Conservation (phyloP, 148 eudicot genomes). For the Tetragonia tetragonoides region DNA sequence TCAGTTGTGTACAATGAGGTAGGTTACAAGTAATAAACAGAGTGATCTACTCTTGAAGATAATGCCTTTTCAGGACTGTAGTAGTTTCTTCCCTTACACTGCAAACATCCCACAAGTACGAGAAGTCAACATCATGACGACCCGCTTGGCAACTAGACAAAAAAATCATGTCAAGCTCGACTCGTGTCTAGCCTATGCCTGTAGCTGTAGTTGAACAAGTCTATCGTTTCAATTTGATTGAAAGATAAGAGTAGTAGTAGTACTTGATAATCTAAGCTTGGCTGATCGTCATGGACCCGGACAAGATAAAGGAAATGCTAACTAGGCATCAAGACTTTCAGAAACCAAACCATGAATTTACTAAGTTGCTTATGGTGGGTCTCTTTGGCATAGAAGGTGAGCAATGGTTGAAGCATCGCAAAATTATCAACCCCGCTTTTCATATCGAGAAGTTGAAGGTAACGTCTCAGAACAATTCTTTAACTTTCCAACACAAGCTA, state of each 20-base stretch:
- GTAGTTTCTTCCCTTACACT: slow-evolving; percentile 79
- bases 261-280: background rate
- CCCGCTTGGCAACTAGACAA: too few species aligned
- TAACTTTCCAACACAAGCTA: too few species aligned
- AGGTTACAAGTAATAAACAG: too few species aligned
- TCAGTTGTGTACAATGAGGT: too few species aligned
- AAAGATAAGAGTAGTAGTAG: too few species aligned
- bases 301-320: slow-evolving; percentile 20
- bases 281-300: slow-evolving; percentile 15
- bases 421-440: slow-evolving; percentile 28
- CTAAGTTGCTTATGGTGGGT: slow-evolving; percentile 17
- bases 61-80: slow-evolving; percentile 57
- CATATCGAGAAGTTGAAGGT: slow-evolving; percentile 29
- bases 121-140: background rate
- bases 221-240: too few species aligned
- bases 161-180: too few species aligned
- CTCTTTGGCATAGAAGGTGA: slow-evolving; percentile 19
- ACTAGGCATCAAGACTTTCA: slow-evolving; percentile 19
- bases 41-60: slow-evolving; percentile 44
- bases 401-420: slow-evolving; percentile 23
- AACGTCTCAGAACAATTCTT: background rate
- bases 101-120: slow-evolving; percentile 19
- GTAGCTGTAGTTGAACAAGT: too few species aligned
- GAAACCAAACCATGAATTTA: slow-evolving; percentile 15
- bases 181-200: too few species aligned